Evolutionary conservation across 306 rosid species (phyloP).

Genomic region (Glycyrrhiza uralensis): DNA sequence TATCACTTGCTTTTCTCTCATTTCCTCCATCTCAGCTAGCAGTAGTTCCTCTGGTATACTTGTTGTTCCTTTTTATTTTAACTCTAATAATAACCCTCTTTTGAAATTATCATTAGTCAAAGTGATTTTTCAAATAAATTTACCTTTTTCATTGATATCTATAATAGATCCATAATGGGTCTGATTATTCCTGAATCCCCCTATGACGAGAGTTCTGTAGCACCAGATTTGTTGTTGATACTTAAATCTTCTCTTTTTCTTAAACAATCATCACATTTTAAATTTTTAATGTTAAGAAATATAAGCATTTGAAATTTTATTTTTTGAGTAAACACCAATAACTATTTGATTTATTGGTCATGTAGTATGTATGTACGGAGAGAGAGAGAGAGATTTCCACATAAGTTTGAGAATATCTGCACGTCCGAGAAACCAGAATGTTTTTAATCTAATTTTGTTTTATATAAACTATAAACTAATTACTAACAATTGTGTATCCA

Average conservation of each 20-base stretch:
- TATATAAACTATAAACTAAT: too few relatives aligned
- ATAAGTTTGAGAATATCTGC: not conserved
- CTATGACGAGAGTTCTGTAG: too few relatives aligned
- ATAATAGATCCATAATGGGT: too few relatives aligned
- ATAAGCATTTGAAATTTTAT: not conserved
- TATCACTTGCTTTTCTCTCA: constrained; percentile 59
- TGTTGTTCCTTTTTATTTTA: not conserved
- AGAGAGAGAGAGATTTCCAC: not conserved
- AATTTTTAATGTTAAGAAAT: not conserved
- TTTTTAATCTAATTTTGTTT: not conserved
- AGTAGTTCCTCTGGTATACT: constrained; percentile 35
- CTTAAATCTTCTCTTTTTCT: not conserved
- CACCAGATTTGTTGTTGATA: too few relatives aligned
- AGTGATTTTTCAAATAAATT: not conserved
- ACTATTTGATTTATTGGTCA: not conserved
- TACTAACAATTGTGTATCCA: too few relatives aligned
- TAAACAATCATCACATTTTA: not conserved
- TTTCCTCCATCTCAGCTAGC: constrained; percentile 56
- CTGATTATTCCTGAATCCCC: too few relatives aligned
- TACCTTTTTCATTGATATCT: too few relatives aligned
- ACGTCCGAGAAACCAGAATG: not conserved
- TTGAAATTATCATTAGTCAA: not conserved
- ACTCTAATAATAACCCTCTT: not conserved
- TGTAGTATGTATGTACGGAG: not conserved
- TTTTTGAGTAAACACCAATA: not conserved